Base-by-base conservation (phyloP, 192 early-diverging fungal genomes). In the Spizellomyces sp. region DNA sequence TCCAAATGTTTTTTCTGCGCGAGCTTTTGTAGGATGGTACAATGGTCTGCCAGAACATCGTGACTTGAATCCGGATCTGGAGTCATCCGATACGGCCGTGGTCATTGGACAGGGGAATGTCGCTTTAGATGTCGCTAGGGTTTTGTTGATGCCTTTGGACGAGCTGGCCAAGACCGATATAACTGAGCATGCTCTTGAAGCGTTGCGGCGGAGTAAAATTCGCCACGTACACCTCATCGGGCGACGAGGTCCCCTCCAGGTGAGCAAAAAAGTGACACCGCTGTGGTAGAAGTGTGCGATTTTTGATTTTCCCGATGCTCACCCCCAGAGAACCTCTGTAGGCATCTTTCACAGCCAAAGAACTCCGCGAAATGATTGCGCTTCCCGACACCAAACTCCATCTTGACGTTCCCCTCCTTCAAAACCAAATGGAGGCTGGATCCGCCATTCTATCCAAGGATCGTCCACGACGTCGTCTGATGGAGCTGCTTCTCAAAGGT, bases 91-190 rank as follows among this genome's bases (percentile, higher is more conserved):
- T 58, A 92, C 87, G 0, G 91, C 91, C 0, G 88, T 95, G 0
- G 81, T 97, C 2, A 81, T 99, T 46, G 97, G 95, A 4, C 93
- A 95, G 36, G 97, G 97, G 0, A 99, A 99, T 69, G 95, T 99
- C 1, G 95, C 95, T 0, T 76, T 98, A 58, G 95, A 98, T 82
- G 89, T 93, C 15, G 94, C 94, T 4, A 83, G 97, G 68, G 88
- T 97, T 8, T 81, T 99, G 22, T 78, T 99, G 54, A 86, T 83
- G 2, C 87, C 88, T 6, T 62, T 91, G 14, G 84, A 91, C 21
- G 81, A 71, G n/a, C 79, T 98, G 55, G 83, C 83, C 14, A 89
- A 84, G 66, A 99, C 95, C 0, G 97, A 99, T 75, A 90, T 97
- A 19, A 89, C 95, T 2, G 83, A 85, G 15, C 81, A 83, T 71